These are phyloP conservation scores for Rugosomyces carneus DNA, from an alignment of 1,284 basidiomycete genomes.

Conservation along the genomic window DNA sequence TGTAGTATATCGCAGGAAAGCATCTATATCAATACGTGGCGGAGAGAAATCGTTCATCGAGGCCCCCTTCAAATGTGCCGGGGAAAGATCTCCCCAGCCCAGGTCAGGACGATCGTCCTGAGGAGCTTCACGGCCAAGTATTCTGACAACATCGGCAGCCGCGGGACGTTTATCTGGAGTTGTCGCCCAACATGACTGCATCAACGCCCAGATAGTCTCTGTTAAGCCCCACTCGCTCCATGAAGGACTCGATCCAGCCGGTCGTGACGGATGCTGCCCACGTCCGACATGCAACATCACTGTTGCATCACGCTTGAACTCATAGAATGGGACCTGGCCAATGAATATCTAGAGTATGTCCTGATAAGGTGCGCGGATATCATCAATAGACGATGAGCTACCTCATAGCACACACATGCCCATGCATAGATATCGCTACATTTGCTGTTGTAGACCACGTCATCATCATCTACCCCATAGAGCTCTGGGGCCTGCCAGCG, in stretches of 20 bases:
- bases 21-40: background rate
- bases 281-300: slow-evolving; percentile 17
- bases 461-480: slow-evolving; percentile 17
- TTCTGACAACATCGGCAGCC: background rate
- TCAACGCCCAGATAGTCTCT: slow-evolving; percentile 16
- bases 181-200: slow-evolving; percentile 18
- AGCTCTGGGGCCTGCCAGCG: slow-evolving; percentile 17
- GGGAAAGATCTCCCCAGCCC: background rate
- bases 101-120: background rate
- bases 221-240: slow-evolving; percentile 15
- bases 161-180: slow-evolving; percentile 7
- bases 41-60: background rate
- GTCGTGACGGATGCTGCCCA: slow-evolving; percentile 17
- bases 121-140: background rate
- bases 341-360: slow-evolving; percentile 2
- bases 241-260: slow-evolving; percentile 5
- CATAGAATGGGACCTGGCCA: slow-evolving; percentile 8
- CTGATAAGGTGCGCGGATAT: background rate
- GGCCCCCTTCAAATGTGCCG: background rate
- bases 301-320: slow-evolving; percentile 14
- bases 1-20: background rate
- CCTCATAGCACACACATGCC: slow-evolving; percentile 22
- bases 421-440: slow-evolving; percentile 24
- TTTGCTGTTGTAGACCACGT: slow-evolving; percentile 10
- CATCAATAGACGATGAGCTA: background rate